Base-by-base conservation (phyloP, 1,284 basidiomycete genomes). In the Microbotryum intermedium region DNA sequence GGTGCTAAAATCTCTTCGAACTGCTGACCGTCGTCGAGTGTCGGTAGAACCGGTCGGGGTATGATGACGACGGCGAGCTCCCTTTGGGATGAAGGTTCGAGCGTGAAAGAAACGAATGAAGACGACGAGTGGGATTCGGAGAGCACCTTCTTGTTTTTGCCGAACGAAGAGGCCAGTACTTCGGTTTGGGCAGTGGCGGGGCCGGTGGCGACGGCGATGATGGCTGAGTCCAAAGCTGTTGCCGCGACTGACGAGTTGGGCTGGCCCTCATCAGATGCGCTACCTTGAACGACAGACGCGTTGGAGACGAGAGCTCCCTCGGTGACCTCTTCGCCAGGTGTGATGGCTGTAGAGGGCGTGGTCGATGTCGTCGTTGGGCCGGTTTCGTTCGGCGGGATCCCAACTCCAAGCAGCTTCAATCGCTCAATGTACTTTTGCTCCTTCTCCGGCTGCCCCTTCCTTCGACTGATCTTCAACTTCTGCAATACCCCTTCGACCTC, bases 371-470 rank as follows among this genome's bases (percentile, higher is more conserved):
- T n/a, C 29, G n/a, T 30, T 30, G 20, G 6, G 18, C 46, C 51
- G 20, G 53, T 50, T 13, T 60, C 43, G 23, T 59, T 55, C 7
- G 60, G 60, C 2, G 71, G 69, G 9, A 71, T 64, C 18, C 69
- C 62, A 0, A 79, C 72, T 4, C 78, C 78, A 0, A 80, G 69
- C 65, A 77, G 75, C 7, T 64, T 64, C 53, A 80, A 69, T 18
- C 78, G 70, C 49, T 73, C 71, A 59, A 77, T 75, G 70, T 79
- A 79, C 70, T 79, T 80, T 55, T 72, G 72, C 55, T 79, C 72
- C 71, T 80, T 80, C 61, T 80, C 78, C 45, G 65, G 52, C 61
- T 80, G 78, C 47, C 76, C 76, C 68, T 80, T 80, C 53, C 79
- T 68, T 54, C 71, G 68, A 0, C 77, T 77, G 52, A 79, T 79